Evolutionary conservation across 768 basidiomycete species (phyloP), one percentile per base, ranked within the genome.

Genomic region (Lactifluus echinatus): DNA sequence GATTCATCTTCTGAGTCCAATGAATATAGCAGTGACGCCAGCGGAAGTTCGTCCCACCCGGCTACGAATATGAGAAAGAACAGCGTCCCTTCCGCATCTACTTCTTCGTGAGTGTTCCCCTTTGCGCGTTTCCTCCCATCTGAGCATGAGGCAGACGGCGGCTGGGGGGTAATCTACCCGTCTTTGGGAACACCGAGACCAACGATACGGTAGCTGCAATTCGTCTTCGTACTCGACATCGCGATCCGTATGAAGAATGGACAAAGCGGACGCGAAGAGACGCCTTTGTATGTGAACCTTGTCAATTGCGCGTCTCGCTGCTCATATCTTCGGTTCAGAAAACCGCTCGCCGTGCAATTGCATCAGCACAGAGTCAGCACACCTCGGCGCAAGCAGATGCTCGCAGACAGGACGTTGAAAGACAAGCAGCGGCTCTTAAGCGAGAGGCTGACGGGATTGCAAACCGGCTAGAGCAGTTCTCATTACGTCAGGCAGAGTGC

Each of bases 381-480:
- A 42, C 55, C 15, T 48, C 57, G 8, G 60, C 42, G 29, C 68
- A 63, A 19, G 55, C 36, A 0, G 51, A 56, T 40, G 64, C 66
- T 29, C 67, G 61, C 33, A 48, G 56, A 5, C 52, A 43, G 28
- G 60, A 64, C 1, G 54, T 64, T 57, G 49, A 75, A 37, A 65
- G 67, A 15, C 74, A 76, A 8, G 69, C 74, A 6, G 68, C 65
- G 1, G 66, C 71, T 15, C 75, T 84, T 55, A 72, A 75, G 15
- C 71, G 74, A n/a, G 78, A 87, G 63, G 65, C 79, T 53, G 71
- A 71, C 15, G 79, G 83, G 51, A 76, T 87, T 0, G 74, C 79
- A 50, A 66, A 60, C 1, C 66, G 73, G 24, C 70, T 89, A 1
- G 72, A 72, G 2, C 56, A 62, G 0, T 55, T 85, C 52, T 70